Base-by-base conservation (phyloP, 2,329 filamentous ascomycete genomes). In the Boeremia lycopersici region DNA sequence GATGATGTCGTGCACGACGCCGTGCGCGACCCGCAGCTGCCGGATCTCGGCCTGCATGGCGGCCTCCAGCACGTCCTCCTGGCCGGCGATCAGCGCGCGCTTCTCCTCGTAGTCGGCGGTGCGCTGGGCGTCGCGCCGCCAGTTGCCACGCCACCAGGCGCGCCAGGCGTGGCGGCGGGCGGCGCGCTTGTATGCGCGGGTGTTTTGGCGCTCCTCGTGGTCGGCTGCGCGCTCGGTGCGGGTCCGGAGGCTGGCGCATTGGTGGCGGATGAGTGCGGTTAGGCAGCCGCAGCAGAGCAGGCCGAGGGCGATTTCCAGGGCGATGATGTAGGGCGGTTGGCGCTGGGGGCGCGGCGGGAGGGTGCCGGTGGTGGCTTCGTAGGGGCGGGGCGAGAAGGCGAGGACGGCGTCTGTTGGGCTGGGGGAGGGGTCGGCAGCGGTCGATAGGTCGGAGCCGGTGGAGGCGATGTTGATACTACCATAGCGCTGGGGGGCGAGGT, bases 131-230 rank as follows among this genome's bases (percentile, higher is more conserved):
- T 70, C 63, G 48, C 38, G 38, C 28, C 48, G 44, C 57, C 68
- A 72, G 49, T 72, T 70, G 44, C 68, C 65, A 35, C 74, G 66
- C 81, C 82, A 84, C 75, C 80, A 83, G 46, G 78, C 76, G 30
- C 76, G 74, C 75, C 81, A 79, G 35, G 78, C 75, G 41, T 82
- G 80, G 28, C 78, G 73, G 19, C 81, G 77, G 17, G 83, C 83
- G 28, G 83, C 82, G 29, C 79, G 76, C 38, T 78, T 78, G 61
- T 86, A 86, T 7, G 80, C 76, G 11, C 78, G 76, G 10, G 75
- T 80, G 26, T 79, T 81, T 28, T 77, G 74, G 45, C 82, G 77
- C 68, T 86, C 82, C 72, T 86, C 83, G 12, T 77, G 77, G 38
- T 78, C 74, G 13, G 83, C 81, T 8, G 81, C 77, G 25, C 82